Conservation (phyloP, 768 basidiomycete genomes). For the Podaxis mareebaensis region DNA sequence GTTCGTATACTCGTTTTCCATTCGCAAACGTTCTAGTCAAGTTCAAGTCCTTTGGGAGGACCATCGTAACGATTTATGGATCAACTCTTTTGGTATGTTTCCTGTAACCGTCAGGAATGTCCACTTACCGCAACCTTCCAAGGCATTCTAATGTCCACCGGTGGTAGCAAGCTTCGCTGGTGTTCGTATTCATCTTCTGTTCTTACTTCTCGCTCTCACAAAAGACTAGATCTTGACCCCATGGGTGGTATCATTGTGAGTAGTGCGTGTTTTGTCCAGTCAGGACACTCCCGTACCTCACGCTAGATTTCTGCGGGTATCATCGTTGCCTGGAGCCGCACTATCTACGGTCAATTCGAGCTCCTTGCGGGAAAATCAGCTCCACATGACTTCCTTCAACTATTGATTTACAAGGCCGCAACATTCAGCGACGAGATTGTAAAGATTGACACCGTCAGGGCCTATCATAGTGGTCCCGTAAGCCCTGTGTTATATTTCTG, state of each 20-base stretch:
- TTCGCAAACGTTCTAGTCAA: constrained; percentile 84
- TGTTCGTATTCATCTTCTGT: constrained; percentile 50
- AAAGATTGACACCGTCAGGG: constrained; percentile 88
- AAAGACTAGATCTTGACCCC: constrained; percentile 64
- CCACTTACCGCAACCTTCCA: constrained; percentile 9
- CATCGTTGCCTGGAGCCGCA: constrained; percentile 73
- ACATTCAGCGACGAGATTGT: constrained; percentile 88
- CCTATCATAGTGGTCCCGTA: constrained; percentile 72
- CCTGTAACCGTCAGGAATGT: background rate
- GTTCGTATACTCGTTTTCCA: constrained; percentile 83
- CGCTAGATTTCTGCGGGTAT: constrained; percentile 76
- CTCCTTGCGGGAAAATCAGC: constrained; percentile 92
- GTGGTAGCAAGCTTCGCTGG: constrained; percentile 79
- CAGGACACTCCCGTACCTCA: constrained; percentile 4
- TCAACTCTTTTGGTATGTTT: constrained; percentile 72
- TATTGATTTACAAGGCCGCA: constrained; percentile 89
- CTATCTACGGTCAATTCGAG: constrained; percentile 79
- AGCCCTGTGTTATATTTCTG: constrained; percentile 21
- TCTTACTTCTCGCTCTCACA: constrained; percentile 7
- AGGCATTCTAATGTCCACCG: constrained; percentile 84
- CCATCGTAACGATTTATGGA: constrained; percentile 89
- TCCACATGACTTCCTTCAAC: constrained; percentile 85
- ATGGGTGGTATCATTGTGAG: constrained; percentile 75
- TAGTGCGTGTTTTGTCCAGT: constrained; percentile 9
- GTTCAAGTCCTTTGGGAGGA: constrained; percentile 97